phyloP scores from a whole-genome alignment of 495 filamentous ascomycete species.

The Neurospora terricola region DNA sequence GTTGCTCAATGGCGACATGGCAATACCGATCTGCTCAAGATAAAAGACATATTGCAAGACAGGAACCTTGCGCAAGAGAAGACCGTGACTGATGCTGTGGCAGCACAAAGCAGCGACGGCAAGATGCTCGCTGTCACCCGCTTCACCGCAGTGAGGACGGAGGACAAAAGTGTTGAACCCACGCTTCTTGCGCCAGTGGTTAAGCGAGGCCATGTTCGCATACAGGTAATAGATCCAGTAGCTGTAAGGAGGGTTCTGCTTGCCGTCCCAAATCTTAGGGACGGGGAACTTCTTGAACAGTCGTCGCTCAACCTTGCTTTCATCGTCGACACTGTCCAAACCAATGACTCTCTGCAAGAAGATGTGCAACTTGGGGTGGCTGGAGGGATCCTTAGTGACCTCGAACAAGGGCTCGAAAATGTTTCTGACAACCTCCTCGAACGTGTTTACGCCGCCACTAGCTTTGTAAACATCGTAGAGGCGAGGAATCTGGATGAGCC shows the following conservation, averaged over 20 bases:
- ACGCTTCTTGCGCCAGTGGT: constrained; percentile 78
- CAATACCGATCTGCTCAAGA: constrained; percentile 93
- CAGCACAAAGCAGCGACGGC: constrained; percentile 87
- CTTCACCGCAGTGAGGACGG: constrained; percentile 92
- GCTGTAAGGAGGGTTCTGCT: constrained; percentile 94
- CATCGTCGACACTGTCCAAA: constrained; percentile 95
- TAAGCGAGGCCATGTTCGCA: constrained; percentile 86
- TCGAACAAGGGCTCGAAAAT: constrained; percentile 92
- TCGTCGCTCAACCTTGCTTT: constrained; percentile 89
- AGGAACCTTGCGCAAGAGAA: constrained; percentile 87
- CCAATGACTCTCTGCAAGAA: constrained; percentile 93
- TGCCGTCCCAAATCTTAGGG: constrained; percentile 76
- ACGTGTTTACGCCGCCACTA: constrained; percentile 73
- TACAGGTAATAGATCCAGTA: constrained; percentile 99
- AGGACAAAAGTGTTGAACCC: constrained; percentile 95
- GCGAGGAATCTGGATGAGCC: constrained; percentile 91
- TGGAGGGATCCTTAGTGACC: constrained; percentile 76
- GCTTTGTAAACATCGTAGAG: constrained; percentile 94
- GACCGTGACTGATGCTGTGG: constrained; percentile 94
- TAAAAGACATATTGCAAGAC: constrained; percentile 96
- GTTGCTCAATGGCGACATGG: constrained; percentile 97
- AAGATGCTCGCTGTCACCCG: constrained; percentile 92
- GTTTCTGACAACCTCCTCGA: constrained; percentile 84
- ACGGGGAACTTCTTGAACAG: constrained; percentile 90
- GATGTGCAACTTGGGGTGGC: constrained; percentile 85